phyloP scores from a whole-genome alignment of 2,329 filamentous ascomycete genomes.

The Chrysosporium keratinophilum region DNA sequence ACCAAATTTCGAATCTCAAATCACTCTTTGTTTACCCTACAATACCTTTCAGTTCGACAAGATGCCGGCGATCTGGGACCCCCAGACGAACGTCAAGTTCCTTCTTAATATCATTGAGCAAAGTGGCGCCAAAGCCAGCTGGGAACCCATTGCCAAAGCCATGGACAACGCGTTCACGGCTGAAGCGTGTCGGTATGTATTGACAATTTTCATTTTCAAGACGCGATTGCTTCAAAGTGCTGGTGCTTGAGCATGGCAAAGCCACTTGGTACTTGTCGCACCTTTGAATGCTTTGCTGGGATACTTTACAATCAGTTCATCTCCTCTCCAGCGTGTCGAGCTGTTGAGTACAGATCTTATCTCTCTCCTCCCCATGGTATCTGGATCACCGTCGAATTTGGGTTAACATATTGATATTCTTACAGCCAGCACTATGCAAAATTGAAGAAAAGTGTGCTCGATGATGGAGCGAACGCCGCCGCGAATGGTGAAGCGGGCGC shows the following conservation, averaged over 20 bases:
- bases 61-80: conserved; percentile 18
- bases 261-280: too few species aligned
- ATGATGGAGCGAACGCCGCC: neutral
- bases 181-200: conserved; percentile 19
- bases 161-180: conserved; percentile 18
- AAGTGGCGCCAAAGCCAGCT: conserved; percentile 16
- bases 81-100: conserved; percentile 15
- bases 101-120: conserved; percentile 16
- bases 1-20: too few species aligned
- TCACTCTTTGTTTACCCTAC: neutral
- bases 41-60: neutral
- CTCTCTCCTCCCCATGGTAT: neutral
- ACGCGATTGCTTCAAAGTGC: neutral
- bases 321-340: neutral
- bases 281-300: neutral
- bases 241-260: neutral
- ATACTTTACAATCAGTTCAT: neutral
- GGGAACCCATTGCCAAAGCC: conserved; percentile 14
- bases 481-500: neutral
- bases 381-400: neutral
- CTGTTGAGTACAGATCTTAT: neutral
- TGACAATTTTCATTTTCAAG: neutral
- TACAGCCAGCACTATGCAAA: conserved; percentile 15
- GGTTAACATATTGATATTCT: neutral
- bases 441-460: conserved; percentile 8